Base-by-base conservation (phyloP, 2,329 filamentous ascomycete genomes). In the Aureobasidium sp. region DNA sequence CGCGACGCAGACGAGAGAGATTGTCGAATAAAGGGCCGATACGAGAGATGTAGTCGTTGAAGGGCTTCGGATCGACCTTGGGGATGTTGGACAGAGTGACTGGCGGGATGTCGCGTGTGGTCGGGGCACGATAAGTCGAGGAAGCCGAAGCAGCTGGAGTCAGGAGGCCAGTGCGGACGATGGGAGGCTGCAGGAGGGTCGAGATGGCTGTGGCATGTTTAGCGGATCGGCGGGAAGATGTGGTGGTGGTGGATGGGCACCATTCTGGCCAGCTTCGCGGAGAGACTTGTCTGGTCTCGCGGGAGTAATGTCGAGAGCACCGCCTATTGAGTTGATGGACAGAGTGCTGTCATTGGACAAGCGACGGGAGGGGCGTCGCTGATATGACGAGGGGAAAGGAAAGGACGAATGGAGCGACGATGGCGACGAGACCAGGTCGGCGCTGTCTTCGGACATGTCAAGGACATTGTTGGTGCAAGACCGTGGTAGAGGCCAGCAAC, bases 21-120 rank as follows among this genome's bases (percentile, higher is more conserved):
- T 91, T 90, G 72, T 97, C 92, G 73, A 96, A 96, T 3, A 97
- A 76, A 1, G 87, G 86, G 20, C 91, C 91, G 39, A 97, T 88
- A 73, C 96, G 90, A 3, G 86, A 82, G 7, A 97, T 78, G 71
- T 99, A 99, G 9, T 89, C 81, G 60, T 86, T 86, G 73, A 99
- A 99, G 62, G 89, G 87, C 65, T 87, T 84, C 0, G 85, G 76
- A 42, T 96, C 90, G 67, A 97, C 82, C 68, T 89, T 89, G 12
- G 87, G 84, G 49, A 97, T 90, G 68, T 96, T 96, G 8, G 91
- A 92, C 64, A 99, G 80, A 0, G 91, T 87, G 0, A 99, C 94
- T 0, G 93, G 93, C 1, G 93, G 93, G 41, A 99, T 99, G 72
- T 99, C 64, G 49, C 63, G 56, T 12, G 64, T 65, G 45, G 63